phyloP scores from a whole-genome alignment of 345 rosid species.

The Litchi chinensis region DNA sequence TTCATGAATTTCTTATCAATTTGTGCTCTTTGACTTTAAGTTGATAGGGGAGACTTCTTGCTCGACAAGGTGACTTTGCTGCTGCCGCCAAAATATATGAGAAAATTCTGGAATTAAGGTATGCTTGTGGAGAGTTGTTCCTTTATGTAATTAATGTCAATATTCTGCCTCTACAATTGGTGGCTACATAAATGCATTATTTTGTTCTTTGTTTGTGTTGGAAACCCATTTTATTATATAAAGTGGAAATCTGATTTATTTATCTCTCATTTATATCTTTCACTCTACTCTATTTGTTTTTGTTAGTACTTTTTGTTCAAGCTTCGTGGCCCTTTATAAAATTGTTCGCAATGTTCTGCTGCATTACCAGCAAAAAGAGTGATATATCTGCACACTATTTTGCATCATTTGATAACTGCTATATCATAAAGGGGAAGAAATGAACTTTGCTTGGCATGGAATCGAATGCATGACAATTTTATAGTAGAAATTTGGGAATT shows the following conservation, averaged over 20 bases:
- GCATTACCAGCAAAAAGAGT: not conserved
- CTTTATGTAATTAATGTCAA: too few species aligned
- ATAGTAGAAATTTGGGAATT: not conserved
- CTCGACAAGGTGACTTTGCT: too few species aligned
- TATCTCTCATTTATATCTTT: conserved; percentile 1
- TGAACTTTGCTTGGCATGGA: not conserved
- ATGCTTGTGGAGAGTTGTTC: too few species aligned
- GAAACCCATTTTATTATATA: not conserved
- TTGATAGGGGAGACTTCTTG: too few species aligned
- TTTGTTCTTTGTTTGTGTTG: too few species aligned
- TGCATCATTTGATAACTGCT: not conserved
- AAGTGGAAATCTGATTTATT: conserved; percentile 5
- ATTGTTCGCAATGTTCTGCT: not conserved
- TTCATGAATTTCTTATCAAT: too few species aligned
- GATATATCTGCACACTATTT: not conserved
- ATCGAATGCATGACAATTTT: not conserved
- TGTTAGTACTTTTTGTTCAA: not conserved
- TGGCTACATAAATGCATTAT: too few species aligned
- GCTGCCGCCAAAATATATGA: too few species aligned
- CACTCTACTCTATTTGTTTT: not conserved
- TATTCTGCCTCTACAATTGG: too few species aligned
- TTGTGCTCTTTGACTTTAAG: too few species aligned
- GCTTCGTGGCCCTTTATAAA: not conserved
- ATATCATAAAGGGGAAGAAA: not conserved
- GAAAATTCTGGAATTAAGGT: too few species aligned